Conservation (phyloP, 345 rosid species). For the Salix purpurea region DNA sequence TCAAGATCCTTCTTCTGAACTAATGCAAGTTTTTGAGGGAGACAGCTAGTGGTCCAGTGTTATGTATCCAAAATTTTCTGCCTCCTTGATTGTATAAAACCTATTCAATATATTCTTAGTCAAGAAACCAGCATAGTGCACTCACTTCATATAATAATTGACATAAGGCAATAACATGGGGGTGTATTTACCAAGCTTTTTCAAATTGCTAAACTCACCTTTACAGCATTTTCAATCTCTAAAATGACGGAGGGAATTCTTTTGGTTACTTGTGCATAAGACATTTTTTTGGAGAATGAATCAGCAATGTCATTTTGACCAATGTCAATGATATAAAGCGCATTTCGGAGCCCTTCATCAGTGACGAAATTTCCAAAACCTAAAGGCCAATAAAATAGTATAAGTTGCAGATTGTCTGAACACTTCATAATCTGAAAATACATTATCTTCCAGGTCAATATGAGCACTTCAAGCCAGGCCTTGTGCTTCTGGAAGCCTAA, state of each 20-base stretch:
- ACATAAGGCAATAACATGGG: no score
- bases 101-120: constrained; percentile 18
- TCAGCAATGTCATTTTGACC: constrained; percentile 81
- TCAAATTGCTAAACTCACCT: constrained; percentile 34
- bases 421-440: neutral
- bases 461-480: no score
- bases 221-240: constrained; percentile 56
- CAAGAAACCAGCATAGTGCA: no score
- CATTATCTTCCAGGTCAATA: neutral
- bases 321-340: constrained; percentile 77
- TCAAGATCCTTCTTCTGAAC: constrained; percentile 44
- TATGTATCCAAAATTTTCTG: constrained; percentile 83
- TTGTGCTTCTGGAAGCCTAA: no score
- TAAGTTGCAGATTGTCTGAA: neutral
- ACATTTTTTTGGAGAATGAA: constrained; percentile 56
- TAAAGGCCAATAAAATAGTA: constrained; percentile 7
- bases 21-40: constrained; percentile 71
- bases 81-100: constrained; percentile 58
- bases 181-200: neutral
- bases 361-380: constrained; percentile 41
- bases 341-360: constrained; percentile 51
- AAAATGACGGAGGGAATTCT: constrained; percentile 48
- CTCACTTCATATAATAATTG: no score
- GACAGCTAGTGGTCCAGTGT: constrained; percentile 85
- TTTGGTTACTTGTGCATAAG: constrained; percentile 43